Conservation (phyloP, 805 yeast species). For the Candida oleophila region DNA sequence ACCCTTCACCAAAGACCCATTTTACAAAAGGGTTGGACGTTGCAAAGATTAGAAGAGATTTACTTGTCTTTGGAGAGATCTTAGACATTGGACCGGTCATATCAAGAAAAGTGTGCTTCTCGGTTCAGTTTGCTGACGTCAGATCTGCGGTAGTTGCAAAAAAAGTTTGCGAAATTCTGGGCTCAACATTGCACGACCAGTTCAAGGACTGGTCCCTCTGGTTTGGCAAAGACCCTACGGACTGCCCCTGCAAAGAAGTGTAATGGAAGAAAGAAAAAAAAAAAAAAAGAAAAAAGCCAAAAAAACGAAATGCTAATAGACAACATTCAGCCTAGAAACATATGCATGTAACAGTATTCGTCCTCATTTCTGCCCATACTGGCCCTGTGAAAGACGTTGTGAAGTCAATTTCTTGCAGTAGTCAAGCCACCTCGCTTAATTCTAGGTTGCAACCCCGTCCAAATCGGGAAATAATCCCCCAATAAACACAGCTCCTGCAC, state of each 20-base stretch:
- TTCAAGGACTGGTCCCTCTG: conserved; percentile 62
- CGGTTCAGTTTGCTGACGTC: conserved; percentile 59
- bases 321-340: too few relatives aligned
- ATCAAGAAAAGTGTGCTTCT: conserved; percentile 60
- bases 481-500: conserved; percentile 1
- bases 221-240: conserved; percentile 69
- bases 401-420: neutral
- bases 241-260: conserved; percentile 41
- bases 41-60: conserved; percentile 46
- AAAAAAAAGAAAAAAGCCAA: neutral
- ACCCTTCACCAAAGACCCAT: conserved; percentile 45
- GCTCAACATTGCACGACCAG: conserved; percentile 37
- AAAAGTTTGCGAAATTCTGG: conserved; percentile 33
- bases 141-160: conserved; percentile 61
- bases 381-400: too few relatives aligned
- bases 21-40: conserved; percentile 46
- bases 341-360: too few relatives aligned
- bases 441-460: neutral
- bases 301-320: too few relatives aligned
- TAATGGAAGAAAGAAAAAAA: neutral
- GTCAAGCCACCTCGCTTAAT: too few relatives aligned
- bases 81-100: conserved; percentile 65
- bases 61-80: conserved; percentile 56
- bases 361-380: too few relatives aligned
- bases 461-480: neutral